Evolutionary conservation across 257 asterid species (phyloP).

Genomic region (Ehretia macrophylla): DNA sequence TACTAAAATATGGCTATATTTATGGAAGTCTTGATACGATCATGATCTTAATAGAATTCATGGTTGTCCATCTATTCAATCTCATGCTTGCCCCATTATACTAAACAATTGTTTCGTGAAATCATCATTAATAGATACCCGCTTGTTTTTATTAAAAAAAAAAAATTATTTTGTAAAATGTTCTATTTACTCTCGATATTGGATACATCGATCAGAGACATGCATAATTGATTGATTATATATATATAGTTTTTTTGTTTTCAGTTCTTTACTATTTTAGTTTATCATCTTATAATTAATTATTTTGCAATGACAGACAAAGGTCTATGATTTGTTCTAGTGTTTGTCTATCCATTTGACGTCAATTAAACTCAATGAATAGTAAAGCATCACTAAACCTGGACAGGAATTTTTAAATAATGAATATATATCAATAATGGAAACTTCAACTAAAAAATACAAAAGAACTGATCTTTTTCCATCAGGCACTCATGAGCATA

Average conservation of each 20-base stretch:
- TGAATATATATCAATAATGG: constrained; percentile 14
- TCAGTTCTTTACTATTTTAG: too few relatives aligned
- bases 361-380: constrained; percentile 6
- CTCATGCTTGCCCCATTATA: not conserved
- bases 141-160: too few relatives aligned
- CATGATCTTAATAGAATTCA: not conserved
- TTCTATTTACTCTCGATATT: too few relatives aligned
- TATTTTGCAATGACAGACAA: not conserved
- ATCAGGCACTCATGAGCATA: constrained; percentile 1
- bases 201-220: too few relatives aligned
- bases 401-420: not conserved
- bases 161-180: too few relatives aligned
- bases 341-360: not conserved
- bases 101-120: too few relatives aligned
- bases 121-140: too few relatives aligned
- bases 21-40: constrained; percentile 7
- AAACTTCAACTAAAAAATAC: constrained; percentile 3
- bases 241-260: too few relatives aligned
- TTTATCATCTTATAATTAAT: constrained; percentile 2
- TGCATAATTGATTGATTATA: too few relatives aligned
- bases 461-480: constrained; percentile 1
- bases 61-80: constrained; percentile 15
- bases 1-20: constrained; percentile 5
- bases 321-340: not conserved
- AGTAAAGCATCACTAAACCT: constrained; percentile 6